phyloP scores from a whole-genome alignment of 352 stramenopile species.

The Stramenopiles sp. region DNA sequence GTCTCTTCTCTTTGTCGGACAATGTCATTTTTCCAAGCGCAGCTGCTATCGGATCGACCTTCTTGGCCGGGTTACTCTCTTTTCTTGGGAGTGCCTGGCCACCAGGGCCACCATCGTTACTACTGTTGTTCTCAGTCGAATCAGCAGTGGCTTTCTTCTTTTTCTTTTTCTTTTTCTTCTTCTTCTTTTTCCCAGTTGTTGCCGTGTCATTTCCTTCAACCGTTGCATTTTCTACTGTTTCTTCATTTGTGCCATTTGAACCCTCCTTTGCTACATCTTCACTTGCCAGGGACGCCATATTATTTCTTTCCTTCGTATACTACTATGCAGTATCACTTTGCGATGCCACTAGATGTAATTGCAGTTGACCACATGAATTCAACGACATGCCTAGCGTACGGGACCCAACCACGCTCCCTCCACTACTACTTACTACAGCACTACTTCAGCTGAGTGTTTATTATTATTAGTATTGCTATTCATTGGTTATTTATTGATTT shows the following conservation, averaged over 20 bases:
- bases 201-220: neutral
- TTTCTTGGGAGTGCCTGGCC: neutral
- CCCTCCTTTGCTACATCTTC: no score
- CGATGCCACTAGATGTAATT: no score
- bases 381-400: no score
- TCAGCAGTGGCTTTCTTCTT: neutral
- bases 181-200: neutral
- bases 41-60: neutral
- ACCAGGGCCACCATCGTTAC: no score
- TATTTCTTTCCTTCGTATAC: no score
- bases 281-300: neutral
- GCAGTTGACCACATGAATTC: no score
- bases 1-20: neutral
- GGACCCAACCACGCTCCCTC: no score
- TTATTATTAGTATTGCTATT: no score
- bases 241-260: neutral
- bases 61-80: neutral
- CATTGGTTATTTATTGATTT: no score
- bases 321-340: no score
- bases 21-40: neutral
- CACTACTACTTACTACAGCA: no score
- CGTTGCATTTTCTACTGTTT: neutral
- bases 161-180: constrained; percentile 4
- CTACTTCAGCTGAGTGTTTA: no score
- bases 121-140: neutral